Evolutionary conservation across 768 basidiomycete species (phyloP), one percentile per base, ranked within the genome.

Genomic region (Leucocoprinus birnbaumii): DNA sequence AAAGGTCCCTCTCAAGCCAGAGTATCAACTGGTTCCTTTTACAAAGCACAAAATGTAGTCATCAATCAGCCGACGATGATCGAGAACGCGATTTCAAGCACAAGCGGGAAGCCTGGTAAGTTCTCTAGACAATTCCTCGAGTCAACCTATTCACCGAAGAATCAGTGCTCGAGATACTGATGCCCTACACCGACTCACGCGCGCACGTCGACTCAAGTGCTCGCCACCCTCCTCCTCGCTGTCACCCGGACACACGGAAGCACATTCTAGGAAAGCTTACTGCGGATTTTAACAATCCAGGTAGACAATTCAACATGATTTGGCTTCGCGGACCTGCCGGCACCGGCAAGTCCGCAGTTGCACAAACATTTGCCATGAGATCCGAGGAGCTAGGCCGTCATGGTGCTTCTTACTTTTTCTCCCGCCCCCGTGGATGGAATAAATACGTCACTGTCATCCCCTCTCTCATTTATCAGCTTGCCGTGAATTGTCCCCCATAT

Each of bases 341-440:
- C 48, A 54, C 48, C n/a, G 57, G 57, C 18, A 58, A 58, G 35
- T 54, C 57, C 2, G 52, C 57, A 5, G 47, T 58, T 5, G 46
- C 47, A 3, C 41, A 54, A 34, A 54, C 57, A 5, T 45, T 58
- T 35, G 48, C 47, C 11, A 35, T 41, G 9, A 40, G 31, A 2
- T 53, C 40, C 13, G 2, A 11, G 6, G 40, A 50, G 27, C 19
- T 27, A 43, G 19, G 46, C 11, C 40, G 42, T 1, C 53, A 54
- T 14, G 57, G 57, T 13, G 57, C 47, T 2, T 31, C 47, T 19
- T 58, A 44, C 34, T 58, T 58, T 24, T 58, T 53, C 42, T 54
- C 52, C 2, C 25, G 43, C 13, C 19, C 42, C 22, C 35, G 35
- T 34, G 27, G 34, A 10, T 42, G 49, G 3, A 22, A 46, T 16